These are phyloP conservation scores for Ustilago tritici DNA, from an alignment of 1,284 basidiomycete genomes.

Conservation along the genomic window DNA sequence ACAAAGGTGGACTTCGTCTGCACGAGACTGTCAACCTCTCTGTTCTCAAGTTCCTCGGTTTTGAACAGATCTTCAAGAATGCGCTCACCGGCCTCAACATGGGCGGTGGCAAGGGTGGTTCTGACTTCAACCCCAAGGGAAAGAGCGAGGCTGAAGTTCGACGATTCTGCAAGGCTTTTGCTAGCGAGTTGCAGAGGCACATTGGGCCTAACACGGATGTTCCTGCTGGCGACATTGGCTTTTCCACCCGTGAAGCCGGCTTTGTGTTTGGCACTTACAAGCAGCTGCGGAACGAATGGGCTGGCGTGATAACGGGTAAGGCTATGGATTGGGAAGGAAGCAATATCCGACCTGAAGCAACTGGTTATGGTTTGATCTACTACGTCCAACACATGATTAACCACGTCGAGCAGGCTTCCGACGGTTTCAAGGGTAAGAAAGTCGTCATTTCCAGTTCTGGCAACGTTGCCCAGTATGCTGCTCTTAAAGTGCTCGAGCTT, in stretches of 20 bases:
- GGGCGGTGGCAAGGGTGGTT: constrained; percentile 76
- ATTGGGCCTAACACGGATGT: constrained; percentile 78
- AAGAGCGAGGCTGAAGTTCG: constrained; percentile 82
- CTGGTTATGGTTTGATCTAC: constrained; percentile 81
- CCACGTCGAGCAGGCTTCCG: constrained; percentile 67
- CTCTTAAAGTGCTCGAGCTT: constrained; percentile 83
- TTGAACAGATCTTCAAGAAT: constrained; percentile 87
- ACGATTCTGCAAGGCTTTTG: constrained; percentile 74
- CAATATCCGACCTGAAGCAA: constrained; percentile 65
- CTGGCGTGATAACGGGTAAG: constrained; percentile 83
- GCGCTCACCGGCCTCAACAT: constrained; percentile 82
- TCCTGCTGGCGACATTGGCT: constrained; percentile 81
- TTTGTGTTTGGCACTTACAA: constrained; percentile 74
- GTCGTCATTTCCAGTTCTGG: constrained; percentile 79
- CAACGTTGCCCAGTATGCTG: constrained; percentile 82
- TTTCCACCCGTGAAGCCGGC: constrained; percentile 72
- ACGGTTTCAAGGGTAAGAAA: constrained; percentile 73
- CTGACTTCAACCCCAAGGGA: constrained; percentile 85
- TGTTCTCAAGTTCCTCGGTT: constrained; percentile 86
- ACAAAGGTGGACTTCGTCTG: constrained; percentile 84
- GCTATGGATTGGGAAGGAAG: constrained; percentile 77
- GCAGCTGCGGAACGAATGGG: constrained; percentile 80
- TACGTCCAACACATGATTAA: constrained; percentile 78
- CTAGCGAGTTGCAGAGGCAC: constrained; percentile 56
- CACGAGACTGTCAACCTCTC: constrained; percentile 85